Percentiles rank a stretch among this genome's conserved stretches.
These are phyloP conservation scores for Mesembryanthemum crystallinum DNA, from an alignment of 148 eudicot species.

Conservation along the genomic window DNA sequence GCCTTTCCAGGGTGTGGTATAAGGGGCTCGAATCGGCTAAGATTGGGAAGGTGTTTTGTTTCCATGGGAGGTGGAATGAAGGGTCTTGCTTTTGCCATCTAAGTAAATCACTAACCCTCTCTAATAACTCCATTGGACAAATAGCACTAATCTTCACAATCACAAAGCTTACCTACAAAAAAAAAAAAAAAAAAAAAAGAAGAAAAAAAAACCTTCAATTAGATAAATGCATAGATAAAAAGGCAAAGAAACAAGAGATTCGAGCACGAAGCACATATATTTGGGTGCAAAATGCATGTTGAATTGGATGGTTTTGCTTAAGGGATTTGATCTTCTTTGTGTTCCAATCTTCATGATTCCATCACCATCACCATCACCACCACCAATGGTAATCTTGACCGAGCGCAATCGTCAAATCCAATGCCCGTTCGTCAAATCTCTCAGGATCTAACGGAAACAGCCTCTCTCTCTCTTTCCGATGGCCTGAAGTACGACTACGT, in stretches of 20 bases:
- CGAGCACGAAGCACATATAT: constrained; percentile 27
- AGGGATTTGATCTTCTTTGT: neutral
- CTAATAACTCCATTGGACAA: constrained; percentile 49
- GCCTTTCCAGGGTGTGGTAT: constrained; percentile 67
- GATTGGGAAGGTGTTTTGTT: constrained; percentile 60
- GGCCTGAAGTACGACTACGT: neutral
- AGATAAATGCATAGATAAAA: neutral
- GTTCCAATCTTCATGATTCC: neutral
- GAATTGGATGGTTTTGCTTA: constrained; percentile 1
- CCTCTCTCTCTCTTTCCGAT: constrained; percentile 3
- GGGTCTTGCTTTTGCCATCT: constrained; percentile 71
- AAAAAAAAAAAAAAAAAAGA: too few relatives aligned
- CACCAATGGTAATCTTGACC: neutral
- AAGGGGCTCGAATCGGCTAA: constrained; percentile 68
- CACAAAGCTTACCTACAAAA: constrained; percentile 70
- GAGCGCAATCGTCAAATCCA: neutral
- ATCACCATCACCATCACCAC: constrained; percentile 2
- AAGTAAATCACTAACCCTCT: constrained; percentile 64
- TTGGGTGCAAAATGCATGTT: constrained; percentile 26
- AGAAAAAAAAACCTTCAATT: neutral
- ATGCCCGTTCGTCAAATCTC: neutral
- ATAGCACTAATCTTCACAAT: constrained; percentile 87
- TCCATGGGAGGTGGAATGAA: constrained; percentile 75
- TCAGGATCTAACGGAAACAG: neutral
- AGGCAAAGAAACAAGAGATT: neutral